Evolutionary conservation across 352 stramenopile species (phyloP).

Genomic region (Phytophthora ramorum): DNA sequence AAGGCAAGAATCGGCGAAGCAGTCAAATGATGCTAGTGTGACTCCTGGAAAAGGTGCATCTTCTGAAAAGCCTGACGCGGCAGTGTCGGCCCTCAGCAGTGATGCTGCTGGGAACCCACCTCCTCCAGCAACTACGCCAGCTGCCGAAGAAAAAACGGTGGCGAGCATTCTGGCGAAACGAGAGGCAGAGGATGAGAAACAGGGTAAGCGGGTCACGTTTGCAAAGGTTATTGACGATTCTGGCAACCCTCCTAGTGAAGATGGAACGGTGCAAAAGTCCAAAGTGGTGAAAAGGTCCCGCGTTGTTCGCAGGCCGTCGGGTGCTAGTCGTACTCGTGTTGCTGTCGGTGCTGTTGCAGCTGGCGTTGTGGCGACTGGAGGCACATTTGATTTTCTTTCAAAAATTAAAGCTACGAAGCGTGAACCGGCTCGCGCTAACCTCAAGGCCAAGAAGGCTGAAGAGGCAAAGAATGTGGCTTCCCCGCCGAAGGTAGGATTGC

Average conservation of each 20-base stretch:
- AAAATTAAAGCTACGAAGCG: conserved; percentile 67
- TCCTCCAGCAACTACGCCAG: conserved; percentile 5
- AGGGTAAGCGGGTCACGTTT: conserved; percentile 72
- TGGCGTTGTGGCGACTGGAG: conserved; percentile 75
- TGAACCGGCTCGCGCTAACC: conserved; percentile 12
- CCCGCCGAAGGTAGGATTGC: conserved; percentile 35
- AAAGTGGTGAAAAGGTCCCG: conserved; percentile 42
- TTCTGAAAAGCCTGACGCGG: conserved; percentile 9
- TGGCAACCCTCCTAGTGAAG: conserved; percentile 32
- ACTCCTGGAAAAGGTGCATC: neutral
- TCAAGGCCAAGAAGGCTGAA: conserved; percentile 26
- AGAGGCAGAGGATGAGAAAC: conserved; percentile 26
- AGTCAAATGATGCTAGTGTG: conserved; percentile 12
- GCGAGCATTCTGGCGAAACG: conserved; percentile 26
- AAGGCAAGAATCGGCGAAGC: conserved; percentile 28
- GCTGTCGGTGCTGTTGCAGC: conserved; percentile 49
- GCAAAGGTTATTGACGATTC: conserved; percentile 44
- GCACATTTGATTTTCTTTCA: conserved; percentile 88
- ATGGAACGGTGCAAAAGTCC: conserved; percentile 30
- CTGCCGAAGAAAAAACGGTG: conserved; percentile 23
- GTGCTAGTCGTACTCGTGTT: conserved; percentile 25
- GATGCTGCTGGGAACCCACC: conserved; percentile 14
- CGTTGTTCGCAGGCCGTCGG: conserved; percentile 36
- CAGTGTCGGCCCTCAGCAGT: conserved; percentile 6
- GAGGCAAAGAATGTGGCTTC: conserved; percentile 30